phyloP scores from a whole-genome alignment of 768 basidiomycete species.

The Pleurotus tuoliensis region DNA sequence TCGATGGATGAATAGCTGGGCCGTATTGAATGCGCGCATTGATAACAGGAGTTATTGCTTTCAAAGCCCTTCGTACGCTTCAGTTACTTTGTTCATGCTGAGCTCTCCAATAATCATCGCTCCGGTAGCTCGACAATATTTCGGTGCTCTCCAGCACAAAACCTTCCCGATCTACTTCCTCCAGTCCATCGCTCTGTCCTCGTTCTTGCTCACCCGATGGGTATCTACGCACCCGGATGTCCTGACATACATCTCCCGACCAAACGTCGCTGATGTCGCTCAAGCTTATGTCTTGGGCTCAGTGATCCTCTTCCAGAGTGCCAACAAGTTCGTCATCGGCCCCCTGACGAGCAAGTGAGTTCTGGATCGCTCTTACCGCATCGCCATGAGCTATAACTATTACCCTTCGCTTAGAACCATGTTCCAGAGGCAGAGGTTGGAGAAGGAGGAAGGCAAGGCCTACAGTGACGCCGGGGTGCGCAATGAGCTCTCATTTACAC shows the following conservation, averaged over 20 bases:
- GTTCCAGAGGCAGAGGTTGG: slow-evolving; percentile 67
- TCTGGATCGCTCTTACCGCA: neutral
- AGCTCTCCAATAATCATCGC: neutral
- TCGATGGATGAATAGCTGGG: neutral
- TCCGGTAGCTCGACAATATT: slow-evolving; percentile 62
- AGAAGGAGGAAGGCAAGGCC: slow-evolving; percentile 69
- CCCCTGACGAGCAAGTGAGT: slow-evolving; percentile 67
- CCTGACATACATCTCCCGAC: slow-evolving; percentile 39
- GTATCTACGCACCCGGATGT: slow-evolving; percentile 54
- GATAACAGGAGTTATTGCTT: slow-evolving; percentile 53
- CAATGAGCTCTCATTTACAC: slow-evolving; percentile 10
- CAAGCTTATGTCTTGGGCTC: slow-evolving; percentile 56
- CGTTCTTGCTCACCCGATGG: slow-evolving; percentile 56
- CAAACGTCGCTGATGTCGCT: slow-evolving; percentile 54
- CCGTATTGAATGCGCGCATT: neutral
- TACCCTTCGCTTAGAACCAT: slow-evolving; percentile 47
- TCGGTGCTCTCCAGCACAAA: slow-evolving; percentile 69
- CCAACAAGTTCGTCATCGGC: slow-evolving; percentile 69
- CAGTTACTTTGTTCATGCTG: neutral
- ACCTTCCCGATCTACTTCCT: slow-evolving; percentile 75
- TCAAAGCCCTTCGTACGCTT: slow-evolving; percentile 51
- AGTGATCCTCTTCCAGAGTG: slow-evolving; percentile 44
- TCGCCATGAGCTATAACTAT: neutral
- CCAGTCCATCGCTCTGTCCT: slow-evolving; percentile 50
- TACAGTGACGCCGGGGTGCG: slow-evolving; percentile 64